Evolutionary conservation across 371 early-diverging fungal genomes (phyloP).

Genomic region (Mucor circinelloides): DNA sequence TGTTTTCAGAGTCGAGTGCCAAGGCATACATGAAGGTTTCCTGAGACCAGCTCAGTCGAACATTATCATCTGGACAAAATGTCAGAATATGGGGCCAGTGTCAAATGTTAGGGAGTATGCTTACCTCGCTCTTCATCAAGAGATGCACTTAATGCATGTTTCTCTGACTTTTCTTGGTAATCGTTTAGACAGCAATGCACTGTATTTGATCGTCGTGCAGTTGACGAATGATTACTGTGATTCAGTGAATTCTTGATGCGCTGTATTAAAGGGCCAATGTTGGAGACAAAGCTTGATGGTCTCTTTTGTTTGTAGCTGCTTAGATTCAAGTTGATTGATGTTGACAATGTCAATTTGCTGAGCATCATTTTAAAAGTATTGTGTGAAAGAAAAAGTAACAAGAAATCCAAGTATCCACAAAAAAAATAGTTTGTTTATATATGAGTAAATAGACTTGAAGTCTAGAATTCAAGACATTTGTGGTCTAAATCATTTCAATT

Average conservation of each 20-base stretch:
- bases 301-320: conserved; percentile 10
- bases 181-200: conserved; percentile 1
- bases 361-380: background rate
- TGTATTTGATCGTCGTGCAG: conserved; percentile 7
- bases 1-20: background rate
- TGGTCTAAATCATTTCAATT: background rate
- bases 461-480: conserved; percentile 1
- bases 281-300: conserved; percentile 2
- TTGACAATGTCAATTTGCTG: conserved; percentile 3
- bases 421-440: background rate
- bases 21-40: conserved; percentile 5
- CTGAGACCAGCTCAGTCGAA: background rate
- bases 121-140: background rate
- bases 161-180: conserved; percentile 3
- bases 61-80: background rate
- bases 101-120: background rate
- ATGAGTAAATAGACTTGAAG: background rate
- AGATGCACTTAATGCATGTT: background rate
- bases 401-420: background rate
- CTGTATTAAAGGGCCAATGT: conserved; percentile 2
- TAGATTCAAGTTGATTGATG: background rate
- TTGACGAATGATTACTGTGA: background rate
- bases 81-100: background rate
- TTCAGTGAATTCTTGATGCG: conserved; percentile 8
- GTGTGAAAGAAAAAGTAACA: background rate